Conservation (phyloP, 2,329 filamentous ascomycete genomes). For the Diaporthe caulivora region DNA sequence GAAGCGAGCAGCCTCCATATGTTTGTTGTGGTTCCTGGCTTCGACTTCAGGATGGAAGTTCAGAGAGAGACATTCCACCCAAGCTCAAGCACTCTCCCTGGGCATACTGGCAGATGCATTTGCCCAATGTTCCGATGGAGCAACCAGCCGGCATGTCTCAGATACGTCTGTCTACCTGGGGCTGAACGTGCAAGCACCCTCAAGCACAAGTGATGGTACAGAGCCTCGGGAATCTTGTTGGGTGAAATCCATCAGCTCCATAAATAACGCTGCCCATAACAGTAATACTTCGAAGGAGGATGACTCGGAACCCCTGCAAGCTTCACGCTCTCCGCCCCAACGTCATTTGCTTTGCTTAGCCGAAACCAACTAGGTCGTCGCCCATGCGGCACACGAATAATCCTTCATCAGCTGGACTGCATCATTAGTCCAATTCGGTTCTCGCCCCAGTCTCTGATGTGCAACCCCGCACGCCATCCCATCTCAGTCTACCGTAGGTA, state of each 20-base stretch:
- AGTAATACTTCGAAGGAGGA: not conserved
- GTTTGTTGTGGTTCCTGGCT: not conserved
- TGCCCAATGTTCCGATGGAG: no score
- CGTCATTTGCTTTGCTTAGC: conserved; percentile 25
- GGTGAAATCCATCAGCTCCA: not conserved
- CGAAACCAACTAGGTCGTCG: conserved; percentile 15
- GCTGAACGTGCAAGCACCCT: no score
- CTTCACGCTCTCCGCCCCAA: not conserved
- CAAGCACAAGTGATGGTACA: not conserved
- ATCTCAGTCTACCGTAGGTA: not conserved
- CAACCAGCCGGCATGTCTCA: no score
- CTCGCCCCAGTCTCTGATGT: conserved; percentile 2
- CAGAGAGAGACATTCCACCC: no score
- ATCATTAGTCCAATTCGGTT: conserved; percentile 5
- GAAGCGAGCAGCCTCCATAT: not conserved
- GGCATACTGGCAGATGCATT: not conserved
- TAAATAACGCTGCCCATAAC: not conserved
- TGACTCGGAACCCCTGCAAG: conserved; percentile 10
- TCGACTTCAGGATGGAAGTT: no score
- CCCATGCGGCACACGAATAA: conserved; percentile 20
- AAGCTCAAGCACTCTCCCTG: not conserved
- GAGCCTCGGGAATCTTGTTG: not conserved
- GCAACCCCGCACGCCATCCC: conserved; percentile 34
- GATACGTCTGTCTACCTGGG: not conserved
- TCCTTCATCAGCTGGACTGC: not conserved